Evolutionary conservation across 768 basidiomycete species (phyloP), one percentile per base, ranked within the genome.

Genomic region (Mycena chlorophos): DNA sequence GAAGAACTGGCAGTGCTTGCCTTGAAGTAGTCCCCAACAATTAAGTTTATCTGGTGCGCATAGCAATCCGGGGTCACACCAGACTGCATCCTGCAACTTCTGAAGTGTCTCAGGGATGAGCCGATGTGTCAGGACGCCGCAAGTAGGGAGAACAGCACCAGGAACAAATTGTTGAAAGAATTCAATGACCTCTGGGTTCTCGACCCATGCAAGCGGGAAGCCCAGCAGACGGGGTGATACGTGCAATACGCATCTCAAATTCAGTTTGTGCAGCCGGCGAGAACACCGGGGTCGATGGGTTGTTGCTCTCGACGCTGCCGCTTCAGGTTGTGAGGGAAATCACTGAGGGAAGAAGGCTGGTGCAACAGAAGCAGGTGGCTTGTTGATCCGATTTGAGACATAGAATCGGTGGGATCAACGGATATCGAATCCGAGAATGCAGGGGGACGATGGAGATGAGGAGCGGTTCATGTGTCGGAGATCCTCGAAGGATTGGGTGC

Each of bases 1-100:
- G 26, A 5, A 31, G 2, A 53, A n/a, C 10, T 5, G 14, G 13
- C 31, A 6, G n/a, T 29, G 4, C 12, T 20, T 47, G 37, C 52
- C 45, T 52, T 69, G 57, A 77, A 73, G 49, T 70, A 75, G 46
- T 78, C 65, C 1, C 71, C 68, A 28, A 77, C 69, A 29, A 78
- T 63, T 3, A 78, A 70, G 56, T 77, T 76, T 17, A 73, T 63
- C 73, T 60, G 55, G 52, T 60, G 64, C 0, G 64, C 53, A 61
- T 61, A 66, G 51, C 65, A 65, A 55, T 65, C 63, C 4, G 64
- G 51, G 1, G 56, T 57, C 25, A 66, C 53, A 29, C n/a, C 37
- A 13, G 4, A 51, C 34, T 5, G 34, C 49, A 6, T 37, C 29
- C 27, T 51, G 49, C 31, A 51, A 20, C 22, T 22, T 34, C 34